Evolutionary conservation across 225 moss, liverwort and hornwort genomes (phyloP), one percentile per base, ranked within the genome.

Genomic region (Antitrichia curtipendula): DNA sequence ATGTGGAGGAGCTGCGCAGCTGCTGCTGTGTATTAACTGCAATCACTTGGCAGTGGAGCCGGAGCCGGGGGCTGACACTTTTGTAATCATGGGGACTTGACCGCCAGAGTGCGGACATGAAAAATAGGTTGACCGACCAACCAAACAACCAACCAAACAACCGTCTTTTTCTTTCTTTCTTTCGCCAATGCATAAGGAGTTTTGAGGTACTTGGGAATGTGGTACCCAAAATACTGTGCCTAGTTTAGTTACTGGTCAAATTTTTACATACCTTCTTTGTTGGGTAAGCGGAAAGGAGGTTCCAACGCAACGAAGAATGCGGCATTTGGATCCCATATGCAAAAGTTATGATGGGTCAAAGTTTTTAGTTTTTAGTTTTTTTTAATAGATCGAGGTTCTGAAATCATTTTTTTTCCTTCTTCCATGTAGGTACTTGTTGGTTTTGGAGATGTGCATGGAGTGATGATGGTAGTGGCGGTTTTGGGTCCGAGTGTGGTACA

Each of bases 401-500:
- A 45, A 47, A 47, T 5, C 1, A 1, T 45, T 72, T 43, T 9
- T 28, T 28, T 15, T 15, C 50, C 10, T n/a, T n/a, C n/a, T n/a
- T n/a, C 3, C 0, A 2, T 40, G 8, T 24, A 5, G 10, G 45
- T 29, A 31, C 2, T 10, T 73, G 6, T 13, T 31, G 31, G 18
- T 47, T 22, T 47, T 43, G 19, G 47, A 49, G 2, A 31, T 18
- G 7, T 47, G 12, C 4, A 29, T 0, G 0, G 3, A 45, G 1
- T 72, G 10, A 8, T 45, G 49, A 15, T 50, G 15, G 0, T 4
- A 31, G 0, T 73, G 12, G 0, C 2, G 49, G 1, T 73, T 73
- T 17, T 18, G 0, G 18, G 1, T 45, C 1, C 15, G 50, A 18
- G 0, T 73, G n/a, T n/a, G 3, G 17, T 0, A 0, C 45, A 72